phyloP scores from a whole-genome alignment of 495 filamentous ascomycete species.

The Thermochaetoides thermophila region DNA sequence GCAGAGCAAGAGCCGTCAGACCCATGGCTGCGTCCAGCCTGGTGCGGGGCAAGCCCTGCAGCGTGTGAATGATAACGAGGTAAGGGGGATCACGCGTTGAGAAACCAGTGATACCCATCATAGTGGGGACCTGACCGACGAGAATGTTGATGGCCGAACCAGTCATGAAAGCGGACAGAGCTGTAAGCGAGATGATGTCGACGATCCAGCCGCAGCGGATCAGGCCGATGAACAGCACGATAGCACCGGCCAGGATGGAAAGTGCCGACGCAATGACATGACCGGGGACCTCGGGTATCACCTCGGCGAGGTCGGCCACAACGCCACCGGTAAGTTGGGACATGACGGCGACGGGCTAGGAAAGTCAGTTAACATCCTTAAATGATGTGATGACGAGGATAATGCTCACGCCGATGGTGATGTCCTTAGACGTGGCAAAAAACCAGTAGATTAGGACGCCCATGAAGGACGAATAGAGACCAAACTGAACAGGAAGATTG shows the following conservation, averaged over 20 bases:
- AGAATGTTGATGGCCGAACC: constrained; percentile 88
- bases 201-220: constrained; percentile 80
- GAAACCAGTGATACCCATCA: constrained; percentile 76
- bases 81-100: constrained; percentile 70
- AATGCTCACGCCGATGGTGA: constrained; percentile 71
- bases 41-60: constrained; percentile 56
- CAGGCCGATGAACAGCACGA: constrained; percentile 70
- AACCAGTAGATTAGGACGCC: constrained; percentile 96
- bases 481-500: constrained; percentile 60
- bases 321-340: constrained; percentile 79
- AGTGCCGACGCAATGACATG: constrained; percentile 65
- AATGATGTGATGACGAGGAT: not conserved
- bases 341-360: constrained; percentile 85
- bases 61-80: constrained; percentile 68
- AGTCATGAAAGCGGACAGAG: constrained; percentile 96
- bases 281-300: constrained; percentile 40
- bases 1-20: constrained; percentile 61
- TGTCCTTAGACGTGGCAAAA: constrained; percentile 97
- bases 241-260: constrained; percentile 65
- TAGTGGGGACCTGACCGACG: constrained; percentile 65
- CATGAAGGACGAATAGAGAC: constrained; percentile 96
- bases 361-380: constrained; percentile 2
- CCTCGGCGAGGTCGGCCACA: constrained; percentile 41
- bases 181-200: constrained; percentile 82
- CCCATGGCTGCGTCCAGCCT: constrained; percentile 80